Percentiles rank a stretch among this genome's conserved stretches.
phyloP scores from a whole-genome alignment of 331 rosid species.

The Quercus tomentella region DNA sequence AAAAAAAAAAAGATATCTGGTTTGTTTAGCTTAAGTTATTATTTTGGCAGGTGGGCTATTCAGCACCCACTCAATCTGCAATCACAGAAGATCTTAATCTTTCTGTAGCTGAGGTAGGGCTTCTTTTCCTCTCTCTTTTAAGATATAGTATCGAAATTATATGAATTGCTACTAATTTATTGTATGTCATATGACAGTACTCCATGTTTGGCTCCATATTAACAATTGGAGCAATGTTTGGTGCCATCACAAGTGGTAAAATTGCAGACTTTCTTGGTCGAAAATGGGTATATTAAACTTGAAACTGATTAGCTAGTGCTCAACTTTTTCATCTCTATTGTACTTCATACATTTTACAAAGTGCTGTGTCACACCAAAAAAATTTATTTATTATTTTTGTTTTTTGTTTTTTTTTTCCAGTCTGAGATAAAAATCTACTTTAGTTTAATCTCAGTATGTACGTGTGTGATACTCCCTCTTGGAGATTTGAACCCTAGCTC shows the following conservation, averaged over 20 bases:
- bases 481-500: no score
- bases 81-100: conserved; percentile 55
- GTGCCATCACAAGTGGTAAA: conserved; percentile 71
- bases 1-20: background rate
- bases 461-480: rapidly evolving
- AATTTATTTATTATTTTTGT: no score
- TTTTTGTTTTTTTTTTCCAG: no score
- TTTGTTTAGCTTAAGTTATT: conserved; percentile 29
- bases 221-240: conserved; percentile 91
- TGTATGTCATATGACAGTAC: conserved; percentile 43
- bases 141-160: background rate
- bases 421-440: no score
- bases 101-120: conserved; percentile 43
- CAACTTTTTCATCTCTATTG: background rate
- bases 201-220: conserved; percentile 83
- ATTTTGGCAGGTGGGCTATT: conserved; percentile 48
- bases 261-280: conserved; percentile 66
- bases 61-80: conserved; percentile 54
- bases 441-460: no score
- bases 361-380: no score
- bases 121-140: background rate
- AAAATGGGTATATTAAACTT: conserved; percentile 58
- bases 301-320: background rate
- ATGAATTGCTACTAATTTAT: conserved; percentile 2
- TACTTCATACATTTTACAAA: no score